Evolutionary conservation across 2,329 filamentous ascomycete genomes (phyloP), one percentile per base, ranked within the genome.

Genomic region (Amphichorda felina): DNA sequence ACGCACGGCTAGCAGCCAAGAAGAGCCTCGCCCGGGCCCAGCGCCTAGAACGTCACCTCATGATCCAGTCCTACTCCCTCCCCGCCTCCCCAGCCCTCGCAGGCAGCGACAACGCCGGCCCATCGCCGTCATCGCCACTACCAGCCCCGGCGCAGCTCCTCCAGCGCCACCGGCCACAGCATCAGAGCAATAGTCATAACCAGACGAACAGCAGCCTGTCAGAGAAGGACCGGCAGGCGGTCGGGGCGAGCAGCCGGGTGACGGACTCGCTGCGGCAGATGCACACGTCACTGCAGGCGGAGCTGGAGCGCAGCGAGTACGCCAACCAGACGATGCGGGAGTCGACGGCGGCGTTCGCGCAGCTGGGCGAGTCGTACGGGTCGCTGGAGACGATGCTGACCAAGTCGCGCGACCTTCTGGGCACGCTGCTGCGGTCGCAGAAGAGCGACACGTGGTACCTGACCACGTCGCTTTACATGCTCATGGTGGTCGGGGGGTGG

Each of bases 361-460:
- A 84, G 43, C 70, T 98, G 1, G 76, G 81, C 4, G 82, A 93
- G 48, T 81, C 75, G 26, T 98, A 98, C 60, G 76, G 69, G 15
- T 76, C 77, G 34, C 72, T 96, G 5, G 85, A 89, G 47, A 73
- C 74, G 10, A 70, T 95, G 51, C 68, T 98, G 26, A 68, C 73
- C 3, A 82, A 74, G 38, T 88, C 83, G 31, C 72, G 75, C 43
- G 79, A 78, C 37, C 65, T 98, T 14, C 72, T 95, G 7, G 75
- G 76, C 6, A 85, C 84, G 14, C 65, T 98, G 31, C 63, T 96
- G 32, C 75, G 76, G 41, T 91, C 84, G 43, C 86, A 93, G 53
- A 98, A 98, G 68, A 91, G 82, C 44, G 91, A 98, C 54, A 95
- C 88, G 3, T 98, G 91, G 91, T 98, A 98, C 54, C 72, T 98